Evolutionary conservation across 1,284 basidiomycete genomes (phyloP), one percentile per base, ranked within the genome.

Genomic region (Porodaedalea pini): DNA sequence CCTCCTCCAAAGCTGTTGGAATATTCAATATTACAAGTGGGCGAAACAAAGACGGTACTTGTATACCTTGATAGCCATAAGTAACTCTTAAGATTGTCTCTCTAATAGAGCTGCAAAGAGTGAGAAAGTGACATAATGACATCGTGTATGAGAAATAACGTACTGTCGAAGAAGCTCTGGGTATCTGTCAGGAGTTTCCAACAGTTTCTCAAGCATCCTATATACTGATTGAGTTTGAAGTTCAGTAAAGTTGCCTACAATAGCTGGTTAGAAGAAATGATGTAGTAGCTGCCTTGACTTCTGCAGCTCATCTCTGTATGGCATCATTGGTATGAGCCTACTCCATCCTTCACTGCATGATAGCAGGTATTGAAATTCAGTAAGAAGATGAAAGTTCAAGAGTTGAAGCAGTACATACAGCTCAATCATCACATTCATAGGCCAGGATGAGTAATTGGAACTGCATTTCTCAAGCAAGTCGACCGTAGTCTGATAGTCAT

Each of bases 391-490:
- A 34, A 34, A 10, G 37, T 17, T 31, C 4, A 3, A 7, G 8
- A 17, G 41, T 8, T 7, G n/a, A n/a, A 32, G 17, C 31, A 32
- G 23, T n/a, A 44, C 51, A 45, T 48, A 58, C 57, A 87, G 76
- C 66, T 88, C 83, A 27, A 62, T 64, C 66, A 73, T 68, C 4
- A 61, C 54, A 43, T 72, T 59, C 29, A 72, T 70, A 0, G 86
- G 85, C n/a, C 86, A 78, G 63, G 86, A 83, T 5, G 86, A 87
- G 68, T 87, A 88, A 52, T 81, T 79, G n/a, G 79, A 71, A 57
- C 81, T 81, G 64, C 84, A 82, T 70, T 83, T 85, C 67, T 88
- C 83, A 47, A 89, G 74, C 68, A 89, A 74, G 40, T 84, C 83
- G 50, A 72, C 65, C 2, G 83, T 82, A 31, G 73, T 66, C 63